Base-by-base conservation (phyloP, 2,329 filamentous ascomycete genomes). In the Fusarium piperis region DNA sequence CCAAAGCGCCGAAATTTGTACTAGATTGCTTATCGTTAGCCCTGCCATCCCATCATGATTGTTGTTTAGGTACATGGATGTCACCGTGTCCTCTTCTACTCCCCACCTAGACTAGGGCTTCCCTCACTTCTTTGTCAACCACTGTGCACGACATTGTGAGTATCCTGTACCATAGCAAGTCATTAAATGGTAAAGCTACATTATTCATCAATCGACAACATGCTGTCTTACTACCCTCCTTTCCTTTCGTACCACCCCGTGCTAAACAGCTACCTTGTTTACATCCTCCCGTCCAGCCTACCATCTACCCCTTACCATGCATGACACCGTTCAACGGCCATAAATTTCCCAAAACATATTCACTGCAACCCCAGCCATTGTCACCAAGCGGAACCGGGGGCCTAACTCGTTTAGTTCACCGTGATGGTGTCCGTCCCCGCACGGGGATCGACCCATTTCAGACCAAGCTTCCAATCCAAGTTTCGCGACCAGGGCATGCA, bases 381-480 rank as follows among this genome's bases (percentile, higher is more conserved):
- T 15, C 3, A 13, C 44, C 32, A 55, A 33, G 28, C 18, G 16
- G 48, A 18, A 18, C 38, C 36, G 30, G 6, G n/a, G 20, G 52
- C 59, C 28, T 52, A 33, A 39, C 59, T 56, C 7, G 16, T 16
- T 57, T 62, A 33, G 59, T 41, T 32, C 26, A 60, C 38, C 44
- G 59, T 46, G 60, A 53, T 35, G 32, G 32, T 26, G 23, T 20
- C 61, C 8, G 23, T 61, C 69, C 67, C 70, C 67, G 70, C 70
- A 73, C 60, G 58, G 58, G 36, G 12, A 41, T 15, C 56, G 55
- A 35, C 56, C 55, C 20, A 56, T 51, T n/a, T 26, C 26, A 35
- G 33, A 28, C 13, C 23, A 62, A 59, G 38, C 62, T 62, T 46
- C 70, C 66, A 73, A 73, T 72, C 53, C 51, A 61, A 5, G 41